Evolutionary conservation across 2,329 filamentous ascomycete genomes (phyloP).

Genomic region (Aspergillus hortae): DNA sequence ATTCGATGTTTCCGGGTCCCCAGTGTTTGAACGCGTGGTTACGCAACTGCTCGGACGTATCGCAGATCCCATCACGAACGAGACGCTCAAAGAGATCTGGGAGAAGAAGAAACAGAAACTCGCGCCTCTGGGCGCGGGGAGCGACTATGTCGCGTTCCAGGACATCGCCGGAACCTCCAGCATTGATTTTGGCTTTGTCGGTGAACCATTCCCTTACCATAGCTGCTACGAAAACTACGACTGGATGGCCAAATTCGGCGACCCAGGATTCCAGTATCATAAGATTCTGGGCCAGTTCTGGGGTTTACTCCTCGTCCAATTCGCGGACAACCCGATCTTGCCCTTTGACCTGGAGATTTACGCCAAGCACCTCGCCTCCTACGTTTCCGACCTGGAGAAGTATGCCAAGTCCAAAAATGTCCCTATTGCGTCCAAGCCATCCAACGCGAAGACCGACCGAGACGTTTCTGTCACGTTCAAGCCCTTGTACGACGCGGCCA

Average conservation of each 20-base stretch:
- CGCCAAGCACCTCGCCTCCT: conserved; percentile 60
- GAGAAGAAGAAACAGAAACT: conserved; percentile 58
- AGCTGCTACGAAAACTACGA: conserved; percentile 88
- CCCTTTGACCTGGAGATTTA: conserved; percentile 79
- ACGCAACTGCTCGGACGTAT: conserved; percentile 71
- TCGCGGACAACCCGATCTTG: conserved; percentile 74
- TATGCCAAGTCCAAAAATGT: conserved; percentile 60
- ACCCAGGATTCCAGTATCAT: conserved; percentile 82
- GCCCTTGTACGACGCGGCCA: conserved; percentile 61
- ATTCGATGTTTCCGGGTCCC: conserved; percentile 76
- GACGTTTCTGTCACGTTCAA: conserved; percentile 50
- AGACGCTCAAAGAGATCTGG: conserved; percentile 73
- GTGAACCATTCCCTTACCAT: conserved; percentile 65
- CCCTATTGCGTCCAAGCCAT: conserved; percentile 17
- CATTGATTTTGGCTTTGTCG: conserved; percentile 76
- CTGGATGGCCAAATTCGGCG: conserved; percentile 75
- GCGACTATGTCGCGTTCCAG: conserved; percentile 88
- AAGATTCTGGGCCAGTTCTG: conserved; percentile 73
- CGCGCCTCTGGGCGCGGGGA: conserved; percentile 66
- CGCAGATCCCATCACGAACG: conserved; percentile 66
- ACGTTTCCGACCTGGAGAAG: conserved; percentile 63
- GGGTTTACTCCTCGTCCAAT: conserved; percentile 77
- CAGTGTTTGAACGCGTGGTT: conserved; percentile 71
- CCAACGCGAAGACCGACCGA: conserved; percentile 1
- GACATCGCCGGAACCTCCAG: conserved; percentile 85